These are phyloP conservation scores for Nemania sp. DNA, from an alignment of 2,329 filamentous ascomycete genomes.

Conservation along the genomic window DNA sequence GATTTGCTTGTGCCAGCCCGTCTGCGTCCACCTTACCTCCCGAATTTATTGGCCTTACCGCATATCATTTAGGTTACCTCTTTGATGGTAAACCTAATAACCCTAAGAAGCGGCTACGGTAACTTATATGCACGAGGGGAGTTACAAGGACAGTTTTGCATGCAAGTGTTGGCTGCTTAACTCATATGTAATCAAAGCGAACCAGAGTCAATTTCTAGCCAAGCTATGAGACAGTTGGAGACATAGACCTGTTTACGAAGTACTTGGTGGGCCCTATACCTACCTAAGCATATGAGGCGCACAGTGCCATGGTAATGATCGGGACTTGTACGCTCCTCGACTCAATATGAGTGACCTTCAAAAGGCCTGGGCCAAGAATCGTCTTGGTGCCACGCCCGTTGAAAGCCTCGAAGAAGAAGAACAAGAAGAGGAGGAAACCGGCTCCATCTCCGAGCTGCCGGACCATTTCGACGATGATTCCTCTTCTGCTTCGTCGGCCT, in stretches of 20 bases:
- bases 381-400: constrained; percentile 63
- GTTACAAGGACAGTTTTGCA: not conserved
- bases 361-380: constrained; percentile 76
- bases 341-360: constrained; percentile 78
- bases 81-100: not conserved
- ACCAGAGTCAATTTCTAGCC: not conserved
- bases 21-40: not conserved
- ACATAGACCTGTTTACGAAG: not conserved
- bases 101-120: not conserved
- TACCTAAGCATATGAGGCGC: constrained; percentile 12
- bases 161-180: constrained; percentile 13
- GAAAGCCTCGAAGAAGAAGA: constrained; percentile 58
- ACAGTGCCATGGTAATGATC: constrained; percentile 22
- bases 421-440: constrained; percentile 55
- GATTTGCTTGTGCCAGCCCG: too few relatives aligned
- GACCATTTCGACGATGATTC: constrained; percentile 66
- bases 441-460: constrained; percentile 49
- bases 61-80: not conserved
- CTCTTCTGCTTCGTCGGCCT: constrained; percentile 73
- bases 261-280: not conserved
- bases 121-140: not conserved
- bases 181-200: not conserved
- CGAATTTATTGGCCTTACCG: not conserved
- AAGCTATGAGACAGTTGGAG: constrained; percentile 11
- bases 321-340: constrained; percentile 1